Evolutionary conservation across 305 asterid species (phyloP).

Genomic region (Solanum hybrid): DNA sequence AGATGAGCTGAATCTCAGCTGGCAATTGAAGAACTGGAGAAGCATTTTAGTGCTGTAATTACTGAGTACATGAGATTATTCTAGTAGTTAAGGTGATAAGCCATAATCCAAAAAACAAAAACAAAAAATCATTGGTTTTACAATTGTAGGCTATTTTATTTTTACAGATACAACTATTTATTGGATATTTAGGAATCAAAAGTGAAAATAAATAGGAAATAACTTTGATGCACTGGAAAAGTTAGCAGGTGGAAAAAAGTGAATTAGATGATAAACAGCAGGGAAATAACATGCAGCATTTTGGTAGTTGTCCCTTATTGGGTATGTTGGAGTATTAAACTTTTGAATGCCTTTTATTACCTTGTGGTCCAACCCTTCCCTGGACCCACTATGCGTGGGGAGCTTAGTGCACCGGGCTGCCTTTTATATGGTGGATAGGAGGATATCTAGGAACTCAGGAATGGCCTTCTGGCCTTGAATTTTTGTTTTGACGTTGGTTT

Average conservation of each 20-base stretch:
- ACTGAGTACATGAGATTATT: not conserved
- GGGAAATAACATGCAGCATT: not conserved
- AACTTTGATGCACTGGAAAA: not conserved
- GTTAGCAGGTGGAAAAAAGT: not conserved
- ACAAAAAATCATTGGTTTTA: not conserved
- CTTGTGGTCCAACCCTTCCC: not conserved
- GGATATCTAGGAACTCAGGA: not conserved
- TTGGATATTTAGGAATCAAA: not conserved
- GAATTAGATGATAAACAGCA: not conserved
- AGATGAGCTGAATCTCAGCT: conserved; percentile 1
- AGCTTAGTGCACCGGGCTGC: not conserved
- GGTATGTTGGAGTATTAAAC: not conserved
- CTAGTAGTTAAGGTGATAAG: not conserved
- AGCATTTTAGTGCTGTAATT: not conserved
- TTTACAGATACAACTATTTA: not conserved
- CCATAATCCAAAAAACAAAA: not conserved
- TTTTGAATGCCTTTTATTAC: not conserved
- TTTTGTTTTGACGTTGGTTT: not conserved
- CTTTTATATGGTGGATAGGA: not conserved
- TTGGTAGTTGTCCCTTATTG: not conserved
- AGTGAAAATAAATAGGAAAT: not conserved
- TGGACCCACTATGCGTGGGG: not conserved
- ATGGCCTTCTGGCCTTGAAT: not conserved
- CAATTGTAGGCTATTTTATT: not conserved
- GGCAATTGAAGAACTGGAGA: not conserved